Evolutionary conservation across 257 asterid genomes (phyloP), one percentile per base, ranked within the genome.

Genomic region (Agastache rugosa): DNA sequence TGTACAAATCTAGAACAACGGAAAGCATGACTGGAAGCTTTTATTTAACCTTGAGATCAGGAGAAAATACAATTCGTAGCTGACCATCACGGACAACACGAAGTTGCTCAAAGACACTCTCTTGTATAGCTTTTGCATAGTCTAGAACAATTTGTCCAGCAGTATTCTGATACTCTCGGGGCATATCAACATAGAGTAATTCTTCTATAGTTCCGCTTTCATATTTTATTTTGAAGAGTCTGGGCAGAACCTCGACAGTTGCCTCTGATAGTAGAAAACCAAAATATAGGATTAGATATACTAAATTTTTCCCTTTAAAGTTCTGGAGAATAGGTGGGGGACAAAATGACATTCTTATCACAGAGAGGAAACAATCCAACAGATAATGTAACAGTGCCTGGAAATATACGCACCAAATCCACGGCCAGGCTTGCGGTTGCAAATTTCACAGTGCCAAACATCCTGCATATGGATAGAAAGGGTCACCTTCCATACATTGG

Each of bases 11-110:
- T 5, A 66, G 70, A 66, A 31, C 10, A 47, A 53, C 63, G 22
- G 37, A 68, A 65, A 59, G 63, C 35, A 60, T 16, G 77, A 54
- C 66, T 8, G 35, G 8, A 8, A 63, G 77, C 42, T 29, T n/a
- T 31, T 20, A 59, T 15, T 53, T 67, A 65, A 95, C 99, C 99
- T 95, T 95, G 79, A 95, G 90, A 83, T 95, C 97, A 53, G 93
- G 93, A 45, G 98, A 86, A 83, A 95, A 95, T 61, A 92, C 97
- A 50, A 95, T 85, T 37, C 99, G 92, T 69, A 95, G 97, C 86
- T 90, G 99, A 67, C 99, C 99, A 76, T 95, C 99, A 82, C 98
- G 98, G 73, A 95, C 99, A 74, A 95, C 99, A 17, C 98, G 98
- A 69, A 95, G 96, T 80, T 90, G 96, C 92, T 95, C 99, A 72